These are phyloP conservation scores for Amanita jacksonii DNA, from an alignment of 768 basidiomycete species.

Conservation along the genomic window DNA sequence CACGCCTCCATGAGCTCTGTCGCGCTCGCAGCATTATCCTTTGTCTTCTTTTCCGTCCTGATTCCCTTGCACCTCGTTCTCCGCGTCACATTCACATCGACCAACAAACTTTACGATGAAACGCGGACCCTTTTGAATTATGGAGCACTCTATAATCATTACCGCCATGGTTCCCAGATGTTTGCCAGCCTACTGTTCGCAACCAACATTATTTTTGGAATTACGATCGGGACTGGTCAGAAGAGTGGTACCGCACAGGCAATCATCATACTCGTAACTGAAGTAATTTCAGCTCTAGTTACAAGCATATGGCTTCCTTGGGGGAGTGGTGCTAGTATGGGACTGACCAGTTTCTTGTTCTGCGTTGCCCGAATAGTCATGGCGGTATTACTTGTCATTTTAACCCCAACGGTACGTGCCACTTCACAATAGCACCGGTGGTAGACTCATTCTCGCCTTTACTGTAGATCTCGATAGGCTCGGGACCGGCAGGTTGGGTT, in stretches of 20 bases:
- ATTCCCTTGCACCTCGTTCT: slow-evolving; percentile 67
- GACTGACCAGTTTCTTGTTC: slow-evolving; percentile 87
- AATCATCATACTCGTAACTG: slow-evolving; percentile 80
- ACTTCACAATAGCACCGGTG: neutral
- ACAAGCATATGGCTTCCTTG: slow-evolving; percentile 95
- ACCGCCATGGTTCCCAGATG: slow-evolving; percentile 82
- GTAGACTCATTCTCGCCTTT: neutral
- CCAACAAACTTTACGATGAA: slow-evolving; percentile 90
- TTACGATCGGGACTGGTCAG: slow-evolving; percentile 87
- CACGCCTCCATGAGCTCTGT: slow-evolving; percentile 50
- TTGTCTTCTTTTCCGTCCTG: slow-evolving; percentile 69
- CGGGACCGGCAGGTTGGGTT: slow-evolving; percentile 83
- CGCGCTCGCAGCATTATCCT: slow-evolving; percentile 74
- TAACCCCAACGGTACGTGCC: slow-evolving; percentile 72
- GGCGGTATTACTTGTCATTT: slow-evolving; percentile 82
- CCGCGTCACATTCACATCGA: slow-evolving; percentile 72
- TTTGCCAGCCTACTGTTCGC: slow-evolving; percentile 78
- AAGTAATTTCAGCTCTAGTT: slow-evolving; percentile 77
- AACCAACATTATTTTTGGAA: slow-evolving; percentile 73
- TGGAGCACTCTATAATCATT: slow-evolving; percentile 93
- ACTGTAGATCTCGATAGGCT: slow-evolving; percentile 71
- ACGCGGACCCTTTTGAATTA: slow-evolving; percentile 83
- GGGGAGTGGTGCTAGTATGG: slow-evolving; percentile 97
- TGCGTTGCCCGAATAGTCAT: slow-evolving; percentile 86
- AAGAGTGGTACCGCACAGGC: slow-evolving; percentile 86